Percentiles rank a stretch among this genome's conserved stretches.
Evolutionary conservation across 139 green algal species (phyloP).

Genomic region (Desmodesmus armatus): DNA sequence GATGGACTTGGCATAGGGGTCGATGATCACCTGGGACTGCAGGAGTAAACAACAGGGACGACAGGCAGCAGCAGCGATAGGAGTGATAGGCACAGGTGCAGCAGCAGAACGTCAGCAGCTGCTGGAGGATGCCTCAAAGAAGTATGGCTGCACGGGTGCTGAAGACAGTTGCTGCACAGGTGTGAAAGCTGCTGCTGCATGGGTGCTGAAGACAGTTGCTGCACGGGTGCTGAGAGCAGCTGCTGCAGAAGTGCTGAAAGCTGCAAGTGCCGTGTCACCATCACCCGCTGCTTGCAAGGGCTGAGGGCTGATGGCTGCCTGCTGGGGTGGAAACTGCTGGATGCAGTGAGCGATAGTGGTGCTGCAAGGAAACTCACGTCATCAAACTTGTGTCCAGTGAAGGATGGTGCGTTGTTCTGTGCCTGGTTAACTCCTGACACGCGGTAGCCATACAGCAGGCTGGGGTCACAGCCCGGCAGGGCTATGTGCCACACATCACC

Average conservation of each 20-base stretch:
- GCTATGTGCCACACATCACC: slow-evolving; percentile 91
- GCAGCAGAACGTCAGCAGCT: background rate
- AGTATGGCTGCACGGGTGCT: background rate
- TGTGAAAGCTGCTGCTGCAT: background rate
- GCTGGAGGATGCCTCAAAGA: background rate
- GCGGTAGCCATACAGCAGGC: slow-evolving; percentile 80
- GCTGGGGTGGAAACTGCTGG: too few species aligned
- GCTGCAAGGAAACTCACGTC: slow-evolving; percentile 8
- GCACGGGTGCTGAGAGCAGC: background rate
- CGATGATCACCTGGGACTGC: slow-evolving; percentile 82
- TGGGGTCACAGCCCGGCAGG: slow-evolving; percentile 70
- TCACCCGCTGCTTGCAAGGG: background rate
- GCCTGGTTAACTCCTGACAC: slow-evolving; percentile 54
- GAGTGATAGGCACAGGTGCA: too few species aligned
- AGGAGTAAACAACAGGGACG: slow-evolving; percentile 25
- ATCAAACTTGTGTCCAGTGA: slow-evolving; percentile 24
- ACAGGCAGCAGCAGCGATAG: background rate
- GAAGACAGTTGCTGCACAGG: background rate
- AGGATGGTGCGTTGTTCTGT: slow-evolving; percentile 16
- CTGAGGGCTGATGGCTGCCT: too few species aligned
- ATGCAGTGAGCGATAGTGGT: too few species aligned
- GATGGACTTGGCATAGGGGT: slow-evolving; percentile 90
- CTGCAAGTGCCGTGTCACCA: background rate
- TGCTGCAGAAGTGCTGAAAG: background rate
- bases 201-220: background rate